Evolutionary conservation across 2,329 filamentous ascomycete species (phyloP).

Genomic region (Alternaria angustiovoidea): DNA sequence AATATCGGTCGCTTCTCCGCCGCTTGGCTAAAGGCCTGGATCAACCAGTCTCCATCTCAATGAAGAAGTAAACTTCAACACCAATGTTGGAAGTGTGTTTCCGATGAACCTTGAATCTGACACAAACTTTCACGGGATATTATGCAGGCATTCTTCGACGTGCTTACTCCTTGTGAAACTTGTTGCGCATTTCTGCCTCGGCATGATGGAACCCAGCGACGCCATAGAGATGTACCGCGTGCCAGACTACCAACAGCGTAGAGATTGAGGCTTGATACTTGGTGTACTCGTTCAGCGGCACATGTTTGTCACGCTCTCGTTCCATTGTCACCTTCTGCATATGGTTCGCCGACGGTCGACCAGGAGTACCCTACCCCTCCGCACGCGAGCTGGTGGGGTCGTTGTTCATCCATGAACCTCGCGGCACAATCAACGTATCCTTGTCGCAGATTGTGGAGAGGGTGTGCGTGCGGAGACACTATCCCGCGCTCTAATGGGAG

Average conservation of each 20-base stretch:
- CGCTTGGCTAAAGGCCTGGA: background rate
- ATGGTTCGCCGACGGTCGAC: conserved; percentile 18
- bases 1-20: conserved; percentile 7
- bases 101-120: background rate
- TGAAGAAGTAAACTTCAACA: background rate
- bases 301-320: conserved; percentile 18
- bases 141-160: background rate
- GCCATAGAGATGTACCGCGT: conserved; percentile 1
- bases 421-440: conserved; percentile 35
- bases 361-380: conserved; percentile 31
- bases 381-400: conserved; percentile 34
- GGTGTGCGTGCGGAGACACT: conserved; percentile 35
- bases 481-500: conserved; percentile 30
- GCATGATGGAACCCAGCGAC: conserved; percentile 1
- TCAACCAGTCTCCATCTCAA: background rate
- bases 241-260: background rate
- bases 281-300: conserved; percentile 25
- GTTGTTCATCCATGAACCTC: conserved; percentile 20
- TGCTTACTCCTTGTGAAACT: background rate
- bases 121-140: background rate
- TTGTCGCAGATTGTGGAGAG: conserved; percentile 23
- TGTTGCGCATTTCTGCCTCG: conserved; percentile 11
- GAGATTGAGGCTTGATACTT: conserved; percentile 12
- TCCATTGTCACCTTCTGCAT: conserved; percentile 43
- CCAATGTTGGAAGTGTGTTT: background rate